Evolutionary conservation across 2,329 filamentous ascomycete species (phyloP).

Genomic region (Stagonosporopsis vannaccii): DNA sequence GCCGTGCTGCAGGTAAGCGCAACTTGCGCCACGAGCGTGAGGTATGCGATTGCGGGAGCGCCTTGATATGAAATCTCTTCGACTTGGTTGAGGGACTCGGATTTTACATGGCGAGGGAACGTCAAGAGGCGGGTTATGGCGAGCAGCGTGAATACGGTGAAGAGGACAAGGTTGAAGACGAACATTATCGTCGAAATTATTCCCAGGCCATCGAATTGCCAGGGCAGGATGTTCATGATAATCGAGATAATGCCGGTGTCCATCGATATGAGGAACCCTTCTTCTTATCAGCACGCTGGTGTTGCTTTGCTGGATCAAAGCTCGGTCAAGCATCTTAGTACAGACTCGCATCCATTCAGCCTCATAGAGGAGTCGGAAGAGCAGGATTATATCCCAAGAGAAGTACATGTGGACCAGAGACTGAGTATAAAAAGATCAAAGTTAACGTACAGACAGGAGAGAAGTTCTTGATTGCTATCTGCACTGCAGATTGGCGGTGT

Average conservation of each 20-base stretch:
- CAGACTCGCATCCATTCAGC: background rate
- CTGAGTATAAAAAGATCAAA: background rate
- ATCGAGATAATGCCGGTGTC: slow-evolving; percentile 67
- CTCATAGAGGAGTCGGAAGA: background rate
- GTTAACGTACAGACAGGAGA: slow-evolving; percentile 23
- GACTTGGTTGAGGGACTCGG: slow-evolving; percentile 62
- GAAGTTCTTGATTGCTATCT: slow-evolving; percentile 29
- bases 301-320: background rate
- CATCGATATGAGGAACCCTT: slow-evolving; percentile 53
- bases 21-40: slow-evolving; percentile 71
- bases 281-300: background rate
- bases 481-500: slow-evolving; percentile 19
- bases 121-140: slow-evolving; percentile 15
- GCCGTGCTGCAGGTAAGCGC: slow-evolving; percentile 68
- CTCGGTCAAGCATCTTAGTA: background rate
- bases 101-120: slow-evolving; percentile 15
- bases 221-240: slow-evolving; percentile 62
- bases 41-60: slow-evolving; percentile 66
- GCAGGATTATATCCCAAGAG: background rate
- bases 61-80: slow-evolving; percentile 71
- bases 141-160: slow-evolving; percentile 18
- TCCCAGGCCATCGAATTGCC: slow-evolving; percentile 62
- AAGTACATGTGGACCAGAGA: background rate
- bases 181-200: slow-evolving; percentile 27
- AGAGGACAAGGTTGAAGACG: slow-evolving; percentile 27